phyloP scores from a whole-genome alignment of 371 early-diverging fungal genomes.

The Mucor lusitanicus region DNA sequence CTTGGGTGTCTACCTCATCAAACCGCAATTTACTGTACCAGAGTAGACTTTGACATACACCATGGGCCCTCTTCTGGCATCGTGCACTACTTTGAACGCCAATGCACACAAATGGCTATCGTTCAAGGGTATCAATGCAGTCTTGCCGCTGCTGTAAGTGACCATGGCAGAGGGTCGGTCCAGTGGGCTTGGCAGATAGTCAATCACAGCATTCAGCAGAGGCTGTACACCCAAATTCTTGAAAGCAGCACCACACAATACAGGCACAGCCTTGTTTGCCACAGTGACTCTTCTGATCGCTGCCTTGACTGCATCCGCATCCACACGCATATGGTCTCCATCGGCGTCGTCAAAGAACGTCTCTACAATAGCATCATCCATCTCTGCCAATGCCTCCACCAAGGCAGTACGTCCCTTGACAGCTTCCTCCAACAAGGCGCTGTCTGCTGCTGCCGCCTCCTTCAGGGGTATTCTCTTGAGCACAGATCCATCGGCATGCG shows the following conservation, averaged over 20 bases:
- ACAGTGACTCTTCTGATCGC: slow-evolving; percentile 79
- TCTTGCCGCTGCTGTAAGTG: slow-evolving; percentile 39
- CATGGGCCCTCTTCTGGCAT: slow-evolving; percentile 82
- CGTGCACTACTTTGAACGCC: slow-evolving; percentile 93
- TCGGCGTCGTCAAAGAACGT: slow-evolving; percentile 69
- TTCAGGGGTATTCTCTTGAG: slow-evolving; percentile 34
- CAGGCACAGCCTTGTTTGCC: slow-evolving; percentile 73
- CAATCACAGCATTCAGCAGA: slow-evolving; percentile 76
- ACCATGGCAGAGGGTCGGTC: slow-evolving; percentile 70
- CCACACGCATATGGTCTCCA: slow-evolving; percentile 69
- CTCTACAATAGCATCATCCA: slow-evolving; percentile 87
- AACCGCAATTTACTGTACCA: slow-evolving; percentile 44
- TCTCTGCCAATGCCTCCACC: slow-evolving; percentile 82
- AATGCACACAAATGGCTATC: slow-evolving; percentile 76
- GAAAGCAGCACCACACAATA: slow-evolving; percentile 90
- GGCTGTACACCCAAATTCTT: slow-evolving; percentile 82
- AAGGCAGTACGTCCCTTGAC: slow-evolving; percentile 62
- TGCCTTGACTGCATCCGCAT: slow-evolving; percentile 57
- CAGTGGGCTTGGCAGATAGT: slow-evolving; percentile 86
- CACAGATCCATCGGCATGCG: slow-evolving; percentile 54
- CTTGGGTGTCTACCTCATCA: too few relatives aligned
- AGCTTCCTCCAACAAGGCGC: slow-evolving; percentile 48
- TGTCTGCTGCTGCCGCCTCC: slow-evolving; percentile 18
- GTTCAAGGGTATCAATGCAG: slow-evolving; percentile 33
- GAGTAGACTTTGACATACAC: slow-evolving; percentile 95